Conservation (phyloP, 1,284 basidiomycete species). For the Ustilago trichophora region DNA sequence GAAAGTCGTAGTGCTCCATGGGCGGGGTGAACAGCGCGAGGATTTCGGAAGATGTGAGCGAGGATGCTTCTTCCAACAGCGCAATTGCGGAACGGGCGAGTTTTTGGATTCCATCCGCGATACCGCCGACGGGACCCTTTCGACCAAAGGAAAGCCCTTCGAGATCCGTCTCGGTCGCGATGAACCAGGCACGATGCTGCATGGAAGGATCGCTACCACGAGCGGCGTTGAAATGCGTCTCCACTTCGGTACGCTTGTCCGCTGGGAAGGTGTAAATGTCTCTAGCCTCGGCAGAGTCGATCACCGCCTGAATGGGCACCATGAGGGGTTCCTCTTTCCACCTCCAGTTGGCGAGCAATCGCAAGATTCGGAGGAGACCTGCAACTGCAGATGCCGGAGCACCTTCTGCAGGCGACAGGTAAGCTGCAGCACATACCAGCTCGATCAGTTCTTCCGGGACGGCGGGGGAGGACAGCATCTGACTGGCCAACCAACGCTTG, state of each 20-base stretch:
- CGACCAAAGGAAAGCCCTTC: slow-evolving; percentile 78
- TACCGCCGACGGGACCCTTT: slow-evolving; percentile 43
- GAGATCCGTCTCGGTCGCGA: slow-evolving; percentile 82
- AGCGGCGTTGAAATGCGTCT: slow-evolving; percentile 69
- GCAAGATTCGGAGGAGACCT: slow-evolving; percentile 82
- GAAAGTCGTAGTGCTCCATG: slow-evolving; percentile 82
- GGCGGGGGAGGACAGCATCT: slow-evolving; percentile 81
- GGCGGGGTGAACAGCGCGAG: slow-evolving; percentile 86
- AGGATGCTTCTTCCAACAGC: slow-evolving; percentile 54
- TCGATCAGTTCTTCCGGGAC: slow-evolving; percentile 83
- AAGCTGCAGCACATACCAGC: slow-evolving; percentile 77
- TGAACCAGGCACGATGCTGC: slow-evolving; percentile 76
- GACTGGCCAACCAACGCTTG: slow-evolving; percentile 90
- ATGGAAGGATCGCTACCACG: slow-evolving; percentile 64
- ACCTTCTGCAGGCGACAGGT: slow-evolving; percentile 67
- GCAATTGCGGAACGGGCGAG: slow-evolving; percentile 45
- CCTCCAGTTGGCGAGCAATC: slow-evolving; percentile 80
- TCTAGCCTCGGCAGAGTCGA: slow-evolving; percentile 54
- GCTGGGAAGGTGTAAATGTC: slow-evolving; percentile 66
- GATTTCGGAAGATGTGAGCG: slow-evolving; percentile 11
- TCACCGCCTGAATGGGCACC: slow-evolving; percentile 68
- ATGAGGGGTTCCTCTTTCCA: slow-evolving; percentile 73
- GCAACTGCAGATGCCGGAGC: slow-evolving; percentile 70
- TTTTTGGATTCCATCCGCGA: slow-evolving; percentile 56
- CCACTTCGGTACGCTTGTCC: slow-evolving; percentile 72